Evolutionary conservation across 1,284 basidiomycete genomes (phyloP).

Genomic region (Tilletia indica): DNA sequence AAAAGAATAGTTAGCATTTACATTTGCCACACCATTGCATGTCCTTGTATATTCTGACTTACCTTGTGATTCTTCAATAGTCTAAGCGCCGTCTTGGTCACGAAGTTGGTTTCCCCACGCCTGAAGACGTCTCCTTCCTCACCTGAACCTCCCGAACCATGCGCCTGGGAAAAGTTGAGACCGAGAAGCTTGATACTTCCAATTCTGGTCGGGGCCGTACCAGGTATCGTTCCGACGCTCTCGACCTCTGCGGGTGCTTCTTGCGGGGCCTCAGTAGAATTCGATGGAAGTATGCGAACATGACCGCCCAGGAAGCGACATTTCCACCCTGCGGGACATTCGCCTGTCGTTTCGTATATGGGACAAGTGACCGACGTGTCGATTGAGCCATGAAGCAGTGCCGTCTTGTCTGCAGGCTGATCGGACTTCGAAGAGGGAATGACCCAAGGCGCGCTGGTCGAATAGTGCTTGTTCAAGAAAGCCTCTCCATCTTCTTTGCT

Average conservation of each 20-base stretch:
- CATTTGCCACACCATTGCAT: slow-evolving; percentile 1
- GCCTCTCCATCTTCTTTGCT: slow-evolving; percentile 17
- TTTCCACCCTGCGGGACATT: slow-evolving; percentile 82
- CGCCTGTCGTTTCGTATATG: slow-evolving; percentile 70
- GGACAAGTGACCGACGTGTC: slow-evolving; percentile 61
- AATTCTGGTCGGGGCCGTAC: not conserved
- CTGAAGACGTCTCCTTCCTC: slow-evolving; percentile 56
- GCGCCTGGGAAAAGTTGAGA: slow-evolving; percentile 45
- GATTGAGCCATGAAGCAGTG: slow-evolving; percentile 46
- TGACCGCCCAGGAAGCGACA: slow-evolving; percentile 87
- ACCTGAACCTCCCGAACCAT: slow-evolving; percentile 66
- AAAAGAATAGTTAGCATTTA: slow-evolving; percentile 26
- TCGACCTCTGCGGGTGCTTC: not conserved
- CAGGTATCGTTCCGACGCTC: slow-evolving; percentile 12
- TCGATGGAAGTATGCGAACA: slow-evolving; percentile 22
- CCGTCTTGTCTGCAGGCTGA: not conserved
- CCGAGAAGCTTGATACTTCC: slow-evolving; percentile 3
- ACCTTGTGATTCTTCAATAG: slow-evolving; percentile 56
- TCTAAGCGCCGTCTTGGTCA: slow-evolving; percentile 22
- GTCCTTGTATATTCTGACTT: slow-evolving; percentile 64
- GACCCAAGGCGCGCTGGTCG: slow-evolving; percentile 21
- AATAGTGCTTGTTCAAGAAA: slow-evolving; percentile 36
- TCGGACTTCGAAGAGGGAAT: not conserved
- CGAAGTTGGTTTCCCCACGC: not conserved
- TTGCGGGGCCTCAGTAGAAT: not conserved